Base-by-base conservation (phyloP, 1,139 yeast genomes). In the Saccharomyces hybrid region DNA sequence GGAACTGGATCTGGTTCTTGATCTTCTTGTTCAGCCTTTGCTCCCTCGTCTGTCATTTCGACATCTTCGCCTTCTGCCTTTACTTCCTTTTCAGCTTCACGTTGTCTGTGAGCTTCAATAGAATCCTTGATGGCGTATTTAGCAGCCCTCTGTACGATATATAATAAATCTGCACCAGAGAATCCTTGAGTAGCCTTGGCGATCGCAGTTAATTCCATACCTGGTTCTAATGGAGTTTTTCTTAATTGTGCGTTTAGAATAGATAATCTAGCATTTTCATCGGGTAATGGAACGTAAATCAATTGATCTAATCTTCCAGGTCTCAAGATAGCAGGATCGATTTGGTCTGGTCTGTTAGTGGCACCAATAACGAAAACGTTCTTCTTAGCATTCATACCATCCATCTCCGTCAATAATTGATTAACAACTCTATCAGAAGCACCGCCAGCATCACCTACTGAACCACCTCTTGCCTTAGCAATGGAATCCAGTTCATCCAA, bases 381-480 rank as follows among this genome's bases (percentile, higher is more conserved):
- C 84, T 95, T 93, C 79, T 93, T 93, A 63, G 97, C 96, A 70
- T 93, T 93, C 98, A 95, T 91, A 82, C 99, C 99, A 74, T 93
- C 99, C 99, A 93, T 93, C 77, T 93, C 99, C 8, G 99, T 95
- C 73, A 93, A 83, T 70, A 93, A 83, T 78, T 93, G 99, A 77
- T 93, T 93, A 56, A 95, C 99, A 62, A 93, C 99, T 75, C 99
- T 86, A 76, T 93, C 99, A 49, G 95, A 84, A 14, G 98, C 99
- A 62, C 99, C 99, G 68, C 98, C 97, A 44, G 97, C 96, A 72
- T 93, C 98, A 63, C 97, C 96, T 55, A 75, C 73, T 51, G 90
- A 84, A 48, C 89, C 96, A 72, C 98, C 98, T 81, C 99, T 87
- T 29, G 97, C 88, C 76, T 90, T 90, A 56, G 98, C 98, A 76